These are phyloP conservation scores for Rosa chinensis DNA, from an alignment of 306 rosid species.

Conservation along the genomic window DNA sequence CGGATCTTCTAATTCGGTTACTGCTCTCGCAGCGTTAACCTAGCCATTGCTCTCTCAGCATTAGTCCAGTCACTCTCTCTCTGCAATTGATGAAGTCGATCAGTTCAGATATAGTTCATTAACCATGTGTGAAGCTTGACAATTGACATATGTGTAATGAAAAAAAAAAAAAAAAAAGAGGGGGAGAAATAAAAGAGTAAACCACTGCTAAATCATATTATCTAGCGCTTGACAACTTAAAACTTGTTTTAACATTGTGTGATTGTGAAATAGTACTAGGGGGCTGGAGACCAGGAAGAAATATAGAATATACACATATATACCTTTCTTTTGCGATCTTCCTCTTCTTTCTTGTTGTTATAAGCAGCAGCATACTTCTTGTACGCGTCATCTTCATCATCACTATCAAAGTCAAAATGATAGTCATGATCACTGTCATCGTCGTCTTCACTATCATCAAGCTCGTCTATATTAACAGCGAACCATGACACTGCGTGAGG, in stretches of 20 bases:
- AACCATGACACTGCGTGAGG: too few relatives aligned
- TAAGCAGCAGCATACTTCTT: too few relatives aligned
- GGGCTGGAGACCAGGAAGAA: too few relatives aligned
- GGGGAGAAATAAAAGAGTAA: background rate
- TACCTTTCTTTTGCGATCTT: constrained; percentile 52
- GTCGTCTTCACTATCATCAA: too few relatives aligned
- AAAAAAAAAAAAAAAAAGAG: too few relatives aligned
- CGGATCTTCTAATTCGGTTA: constrained; percentile 54
- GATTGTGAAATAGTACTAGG: background rate
- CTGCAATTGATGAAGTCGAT: constrained; percentile 30
- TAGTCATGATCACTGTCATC: too few relatives aligned
- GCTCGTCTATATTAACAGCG: too few relatives aligned
- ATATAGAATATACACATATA: background rate
- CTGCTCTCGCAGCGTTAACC: constrained; percentile 8
- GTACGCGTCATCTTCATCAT: constrained; percentile 3
- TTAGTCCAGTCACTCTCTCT: constrained; percentile 18
- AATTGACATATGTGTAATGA: too few relatives aligned
- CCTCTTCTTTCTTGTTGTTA: constrained; percentile 9
- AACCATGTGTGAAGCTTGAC: background rate
- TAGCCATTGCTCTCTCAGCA: constrained; percentile 20
- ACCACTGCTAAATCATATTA: background rate
- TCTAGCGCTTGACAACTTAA: background rate
- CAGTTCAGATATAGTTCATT: background rate
- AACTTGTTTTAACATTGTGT: background rate
- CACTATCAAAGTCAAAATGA: too few relatives aligned